Evolutionary conservation across 345 rosid genomes (phyloP), one percentile per base, ranked within the genome.

Genomic region (Eucalyptus curtisii): DNA sequence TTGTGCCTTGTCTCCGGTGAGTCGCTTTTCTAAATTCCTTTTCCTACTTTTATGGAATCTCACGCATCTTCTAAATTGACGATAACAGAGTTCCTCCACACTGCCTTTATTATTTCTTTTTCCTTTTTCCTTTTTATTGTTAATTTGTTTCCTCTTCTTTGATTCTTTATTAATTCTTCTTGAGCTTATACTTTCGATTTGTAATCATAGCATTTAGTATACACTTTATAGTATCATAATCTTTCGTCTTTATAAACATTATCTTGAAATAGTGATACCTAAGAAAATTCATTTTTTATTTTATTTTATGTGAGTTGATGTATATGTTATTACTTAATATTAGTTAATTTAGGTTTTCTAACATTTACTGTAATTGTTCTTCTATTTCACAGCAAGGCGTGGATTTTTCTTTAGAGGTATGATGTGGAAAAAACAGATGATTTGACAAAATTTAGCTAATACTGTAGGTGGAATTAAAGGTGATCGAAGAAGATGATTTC

Each of bases 391-490:
- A 3, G 42, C 13, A 17, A 17, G 44, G 6, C 2, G 2, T 31
- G 6, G 22, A 19, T 68, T 33, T 68, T 68, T 20, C 22, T 8
- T 33, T 17, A 66, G 42, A 8, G 13, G 19, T 33, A 68, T 2
- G 7, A 31, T 4, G 24, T 33, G 10, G 44, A 3, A 7, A 68
- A 4, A 31, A 6, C 0, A 30, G 1, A 64, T 6, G 37, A 64
- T 64, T 64, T 64, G 10, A n/a, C 10, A 2, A 61, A 30, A 13
- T 30, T 13, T 3, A 61, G 37, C 2, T 30, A 7, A 64, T 30
- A 6, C n/a, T 64, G 2, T n/a, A 64, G 76, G 76, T 14, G 20
- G 2, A 1, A 15, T 6, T 7, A 5, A 2, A 64, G 19, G 37
- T n/a, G 19, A 64, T 64, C 1, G 37, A 64, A 64, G 76, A 64